Evolutionary conservation across 805 yeast species (phyloP), one percentile per base, ranked within the genome.

Genomic region (Monosporozyma servazzii): DNA sequence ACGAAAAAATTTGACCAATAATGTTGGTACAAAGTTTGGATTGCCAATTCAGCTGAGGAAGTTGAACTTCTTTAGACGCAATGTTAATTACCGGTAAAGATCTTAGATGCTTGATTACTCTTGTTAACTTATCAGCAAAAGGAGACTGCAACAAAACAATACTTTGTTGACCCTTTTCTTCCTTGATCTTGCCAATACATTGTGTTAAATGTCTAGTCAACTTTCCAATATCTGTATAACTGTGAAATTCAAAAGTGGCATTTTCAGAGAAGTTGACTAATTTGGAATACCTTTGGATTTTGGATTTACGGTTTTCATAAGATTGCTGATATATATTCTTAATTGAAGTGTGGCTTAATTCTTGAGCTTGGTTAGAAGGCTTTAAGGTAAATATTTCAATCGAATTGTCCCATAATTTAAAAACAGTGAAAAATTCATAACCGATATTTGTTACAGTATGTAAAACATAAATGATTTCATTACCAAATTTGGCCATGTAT

Each of bases 21-120:
- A 88, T 71, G 55, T 88, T 71, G 55, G 81, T 82, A 50, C 82
- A 71, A 7, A 88, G 74, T 13, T 80, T 71, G 1, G 78, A 65
- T 63, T 88, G 93, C 96, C 96, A 89, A 3, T 89, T 84, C 48
- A 90, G 69, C 4, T 90, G 83, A 10, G 91, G 89, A 30, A 86
- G 66, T 1, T 79, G 70, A 18, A 80, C 61, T 56, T 82, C 86
- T 45, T 79, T 75, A 20, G 79, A 72, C 18, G 75, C 72, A 77
- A 86, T 76, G 51, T 75, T 75, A 37, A 89, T 69, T 1, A 80
- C 72, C 3, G 96, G 95, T 57, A 84, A 75, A 20, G 78, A 81
- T 7, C 70, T 53, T 3, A 82, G 58, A 0, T 80, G 67, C 27
- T 72, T 73, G 39, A 86, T 62, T 4, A 74, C 58, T 49, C 71